Base-by-base conservation (phyloP, 176 grass and related monocot species). In the Avena sativa region DNA sequence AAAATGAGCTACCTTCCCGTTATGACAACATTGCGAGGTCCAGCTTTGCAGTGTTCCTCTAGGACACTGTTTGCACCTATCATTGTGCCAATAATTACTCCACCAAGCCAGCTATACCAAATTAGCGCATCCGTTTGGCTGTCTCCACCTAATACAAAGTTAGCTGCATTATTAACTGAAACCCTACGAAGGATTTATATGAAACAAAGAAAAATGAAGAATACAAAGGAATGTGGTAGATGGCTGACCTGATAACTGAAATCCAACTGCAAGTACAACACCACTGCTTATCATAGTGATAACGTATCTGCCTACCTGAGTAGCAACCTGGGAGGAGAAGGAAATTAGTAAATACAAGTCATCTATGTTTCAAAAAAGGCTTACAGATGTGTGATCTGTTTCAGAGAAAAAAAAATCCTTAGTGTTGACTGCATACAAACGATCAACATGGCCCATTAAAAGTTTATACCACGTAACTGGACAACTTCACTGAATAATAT, bases 91-190 rank as follows among this genome's bases (percentile, higher is more conserved):
- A 97, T 96, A 70, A 99, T 97, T 88, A 99, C 86, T 46, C 97
- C 97, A 40, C 97, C 97, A 60, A 99, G 91, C 97, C 97, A 99
- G 91, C 97, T 94, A 90, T 99, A 99, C 97, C 97, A 99, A 86
- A 99, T 97, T 48, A 99, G 85, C 49, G 84, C 91, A 32, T 97
- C 87, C 87, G 96, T 93, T 81, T 94, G 89, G 86, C 87, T 89
- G 78, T 99, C 92, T 63, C 92, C 94, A 56, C 97, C 97, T 99
- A 79, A 26, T 48, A 52, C 59, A 71, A 12, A 47, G 55, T 76
- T 80, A 34, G 34, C 20, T 9, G 21, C 12, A 76, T 69, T 63
- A 69, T 69, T 67, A 85, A 87, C 8, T 82, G 67, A 36, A 38
- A 78, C 28, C 80, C 9, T 10, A 75, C 0, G 12, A 52, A 12